Base-by-base conservation (phyloP, 495 filamentous ascomycete genomes). In the Penicillium mononematosum region DNA sequence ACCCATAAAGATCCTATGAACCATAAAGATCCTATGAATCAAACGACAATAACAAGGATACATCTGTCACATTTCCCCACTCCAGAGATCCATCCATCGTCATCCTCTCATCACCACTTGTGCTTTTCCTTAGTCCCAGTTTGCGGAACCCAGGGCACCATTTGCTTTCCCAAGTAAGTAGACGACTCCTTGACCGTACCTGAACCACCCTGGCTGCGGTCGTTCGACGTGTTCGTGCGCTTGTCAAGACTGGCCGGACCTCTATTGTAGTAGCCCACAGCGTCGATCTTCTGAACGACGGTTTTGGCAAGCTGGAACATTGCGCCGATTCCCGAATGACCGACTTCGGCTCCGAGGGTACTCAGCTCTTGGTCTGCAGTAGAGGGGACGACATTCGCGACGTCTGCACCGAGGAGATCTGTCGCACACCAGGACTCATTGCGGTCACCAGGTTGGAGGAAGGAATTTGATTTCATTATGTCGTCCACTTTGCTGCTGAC, bases 211-310 rank as follows among this genome's bases (percentile, higher is more conserved):
- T 2, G 4, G 45, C 45, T 48, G 44, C 3, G 44, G 2, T n/a
- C 12, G 6, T 27, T 27, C 8, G 44, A 46, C 6, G 44, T 27
- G 4, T 5, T 10, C 14, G 14, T n/a, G 9, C 9, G 45, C 29
- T 6, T 12, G n/a, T n/a, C 8, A 32, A 8, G 2, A 31, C n/a
- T 12, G 10, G 25, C 53, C 11, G 63, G 57, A 2, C 69, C 63
- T 16, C 47, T 53, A 24, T 75, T 77, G 38, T 56, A 59, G 16
- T 51, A 69, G 6, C 76, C 76, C 8, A 77, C 60, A 16, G 58
- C 58, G 45, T 78, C 76, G 17, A 75, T 75, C 3, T 63, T 69
- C 31, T 67, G 61, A 7, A 79, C 70, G 1, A 78, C 54, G 0
- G 50, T 60, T 22, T 60, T 70, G 1, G 69, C 58, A 1, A 76